A percentile compares a stretch with the other conserved stretches of the same genome.
phyloP scores from a whole-genome alignment of 1,284 basidiomycete species.

The Tilletia walkeri region DNA sequence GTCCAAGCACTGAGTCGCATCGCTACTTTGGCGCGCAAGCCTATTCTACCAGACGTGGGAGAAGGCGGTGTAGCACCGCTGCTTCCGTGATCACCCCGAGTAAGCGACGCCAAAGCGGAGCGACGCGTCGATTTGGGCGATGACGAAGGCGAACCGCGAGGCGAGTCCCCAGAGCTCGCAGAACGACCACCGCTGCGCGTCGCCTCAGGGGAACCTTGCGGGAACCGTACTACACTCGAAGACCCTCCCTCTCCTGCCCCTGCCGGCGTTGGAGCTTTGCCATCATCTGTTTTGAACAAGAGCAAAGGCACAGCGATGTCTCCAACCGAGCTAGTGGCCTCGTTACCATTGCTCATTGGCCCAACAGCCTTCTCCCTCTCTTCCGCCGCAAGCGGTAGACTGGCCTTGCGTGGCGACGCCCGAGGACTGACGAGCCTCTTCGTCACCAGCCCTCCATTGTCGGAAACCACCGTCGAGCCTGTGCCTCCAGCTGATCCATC shows the following conservation, averaged over 20 bases:
- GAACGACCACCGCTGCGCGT: background rate
- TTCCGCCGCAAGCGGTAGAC: conserved; percentile 1
- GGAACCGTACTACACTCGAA: background rate
- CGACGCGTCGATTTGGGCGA: conserved; percentile 1
- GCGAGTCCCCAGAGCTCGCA: background rate
- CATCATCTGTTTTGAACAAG: too few species aligned
- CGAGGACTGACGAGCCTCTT: conserved; percentile 1
- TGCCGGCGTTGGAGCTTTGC: too few species aligned
- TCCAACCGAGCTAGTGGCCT: background rate
- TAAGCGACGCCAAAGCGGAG: background rate
- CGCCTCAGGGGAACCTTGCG: conserved; percentile 4
- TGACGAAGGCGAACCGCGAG: background rate
- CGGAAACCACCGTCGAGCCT: background rate
- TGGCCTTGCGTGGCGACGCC: conserved; percentile 9
- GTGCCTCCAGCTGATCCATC: too few species aligned
- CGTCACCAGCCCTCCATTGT: background rate
- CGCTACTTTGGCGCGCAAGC: background rate
- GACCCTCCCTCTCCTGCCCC: too few species aligned
- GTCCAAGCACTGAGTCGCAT: conserved; percentile 10
- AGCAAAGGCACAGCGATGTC: background rate
- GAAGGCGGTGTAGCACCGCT: background rate
- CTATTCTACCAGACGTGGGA: background rate
- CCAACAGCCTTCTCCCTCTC: background rate
- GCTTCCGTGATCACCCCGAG: background rate
- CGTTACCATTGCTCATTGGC: too few species aligned